phyloP scores from a whole-genome alignment of 2,329 filamentous ascomycete genomes.

The Sporothrix schenckii region DNA sequence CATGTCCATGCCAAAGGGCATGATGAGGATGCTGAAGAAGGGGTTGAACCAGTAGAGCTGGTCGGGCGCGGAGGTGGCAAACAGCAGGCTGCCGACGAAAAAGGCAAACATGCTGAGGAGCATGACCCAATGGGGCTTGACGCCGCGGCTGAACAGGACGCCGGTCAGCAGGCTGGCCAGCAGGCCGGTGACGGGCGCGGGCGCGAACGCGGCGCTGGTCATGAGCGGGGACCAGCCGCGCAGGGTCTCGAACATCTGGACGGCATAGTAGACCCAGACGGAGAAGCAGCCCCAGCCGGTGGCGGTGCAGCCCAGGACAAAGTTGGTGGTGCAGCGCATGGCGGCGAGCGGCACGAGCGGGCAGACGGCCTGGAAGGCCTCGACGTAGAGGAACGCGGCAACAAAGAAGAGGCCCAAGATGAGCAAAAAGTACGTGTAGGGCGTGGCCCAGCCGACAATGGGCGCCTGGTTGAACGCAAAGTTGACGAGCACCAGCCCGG shows the following conservation, averaged over 20 bases:
- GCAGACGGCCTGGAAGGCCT: constrained; percentile 46
- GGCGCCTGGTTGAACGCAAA: constrained; percentile 63
- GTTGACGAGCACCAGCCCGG: constrained; percentile 58
- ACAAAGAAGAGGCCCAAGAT: constrained; percentile 56
- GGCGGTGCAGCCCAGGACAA: constrained; percentile 54
- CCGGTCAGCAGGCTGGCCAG: constrained; percentile 51
- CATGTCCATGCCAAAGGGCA: constrained; percentile 68
- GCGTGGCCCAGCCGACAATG: constrained; percentile 54
- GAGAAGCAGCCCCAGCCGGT: constrained; percentile 50
- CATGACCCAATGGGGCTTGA: constrained; percentile 49
- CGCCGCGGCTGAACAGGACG: constrained; percentile 46
- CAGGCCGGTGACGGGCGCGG: constrained; percentile 49
- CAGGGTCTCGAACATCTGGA: constrained; percentile 45
- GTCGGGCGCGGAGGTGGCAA: constrained; percentile 53
- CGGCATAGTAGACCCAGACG: constrained; percentile 48
- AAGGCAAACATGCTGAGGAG: constrained; percentile 51
- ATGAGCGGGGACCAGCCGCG: constrained; percentile 49
- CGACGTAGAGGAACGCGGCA: constrained; percentile 54
- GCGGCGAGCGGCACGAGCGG: constrained; percentile 57
- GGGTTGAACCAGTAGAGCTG: constrained; percentile 67
- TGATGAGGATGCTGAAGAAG: constrained; percentile 62
- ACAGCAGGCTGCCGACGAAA: constrained; percentile 48
- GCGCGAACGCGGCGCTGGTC: constrained; percentile 51
- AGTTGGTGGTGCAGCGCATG: constrained; percentile 51
- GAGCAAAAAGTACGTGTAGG: constrained; percentile 56